phyloP scores from a whole-genome alignment of 192 early-diverging fungal genomes.

The Diversispora eburnea region DNA sequence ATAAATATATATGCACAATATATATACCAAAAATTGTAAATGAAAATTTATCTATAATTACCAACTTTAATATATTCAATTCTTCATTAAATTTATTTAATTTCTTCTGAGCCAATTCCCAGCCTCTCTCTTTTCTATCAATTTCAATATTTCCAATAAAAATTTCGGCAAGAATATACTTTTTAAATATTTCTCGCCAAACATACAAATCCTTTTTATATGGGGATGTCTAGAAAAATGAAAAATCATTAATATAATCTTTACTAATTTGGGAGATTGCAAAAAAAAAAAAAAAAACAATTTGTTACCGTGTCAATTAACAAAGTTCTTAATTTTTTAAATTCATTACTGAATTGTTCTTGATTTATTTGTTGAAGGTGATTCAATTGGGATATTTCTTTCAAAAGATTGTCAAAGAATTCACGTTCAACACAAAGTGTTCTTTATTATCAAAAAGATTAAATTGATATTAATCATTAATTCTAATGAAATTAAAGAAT shows the following conservation, averaged over 20 bases:
- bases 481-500: no score
- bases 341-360: constrained; percentile 49
- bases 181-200: constrained; percentile 69
- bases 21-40: constrained; percentile 26
- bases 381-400: constrained; percentile 54
- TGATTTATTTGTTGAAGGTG: constrained; percentile 56
- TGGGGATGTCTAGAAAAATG: constrained; percentile 52
- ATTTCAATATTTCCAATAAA: constrained; percentile 59
- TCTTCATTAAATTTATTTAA: constrained; percentile 58
- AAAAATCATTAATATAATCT: not conserved
- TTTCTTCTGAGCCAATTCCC: constrained; percentile 55
- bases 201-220: constrained; percentile 72
- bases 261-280: not conserved
- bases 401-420: constrained; percentile 56
- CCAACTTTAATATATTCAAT: constrained; percentile 44
- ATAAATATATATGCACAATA: not conserved
- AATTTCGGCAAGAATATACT: constrained; percentile 69
- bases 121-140: constrained; percentile 50
- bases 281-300: not conserved
- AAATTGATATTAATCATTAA: no score
- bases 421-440: constrained; percentile 50
- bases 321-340: constrained; percentile 48
- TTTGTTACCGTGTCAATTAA: constrained; percentile 48
- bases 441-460: no score
- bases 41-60: constrained; percentile 32